Conservation (phyloP, 805 yeast species). For the Blastobotrys mokoenaii region DNA sequence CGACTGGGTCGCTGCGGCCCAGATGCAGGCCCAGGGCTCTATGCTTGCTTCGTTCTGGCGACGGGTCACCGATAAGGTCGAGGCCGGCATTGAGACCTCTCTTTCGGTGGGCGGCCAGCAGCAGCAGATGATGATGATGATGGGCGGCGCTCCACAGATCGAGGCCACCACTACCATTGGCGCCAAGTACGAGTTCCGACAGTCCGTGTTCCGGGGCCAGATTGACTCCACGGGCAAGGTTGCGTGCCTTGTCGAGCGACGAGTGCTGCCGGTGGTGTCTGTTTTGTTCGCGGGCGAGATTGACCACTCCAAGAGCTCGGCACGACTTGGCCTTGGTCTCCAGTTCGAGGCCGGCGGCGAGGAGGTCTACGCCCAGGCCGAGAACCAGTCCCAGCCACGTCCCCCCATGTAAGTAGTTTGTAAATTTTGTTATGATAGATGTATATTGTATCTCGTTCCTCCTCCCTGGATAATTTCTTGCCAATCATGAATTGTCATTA, state of each 20-base stretch:
- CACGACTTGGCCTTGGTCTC: constrained; percentile 86
- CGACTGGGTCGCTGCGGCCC: constrained; percentile 91
- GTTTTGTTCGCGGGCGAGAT: constrained; percentile 85
- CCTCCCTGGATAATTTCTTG: constrained; percentile 14
- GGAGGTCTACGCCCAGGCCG: constrained; percentile 56
- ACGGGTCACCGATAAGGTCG: constrained; percentile 84
- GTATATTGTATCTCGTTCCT: constrained; percentile 4
- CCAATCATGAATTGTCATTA: no score
- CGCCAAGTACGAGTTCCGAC: constrained; percentile 97
- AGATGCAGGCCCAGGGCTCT: constrained; percentile 88
- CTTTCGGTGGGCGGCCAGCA: constrained; percentile 21
- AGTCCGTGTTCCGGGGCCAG: constrained; percentile 91
- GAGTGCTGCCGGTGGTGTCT: constrained; percentile 85
- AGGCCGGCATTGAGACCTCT: constrained; percentile 35
- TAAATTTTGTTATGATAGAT: neutral
- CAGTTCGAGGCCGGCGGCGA: constrained; percentile 95
- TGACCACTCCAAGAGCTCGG: constrained; percentile 73
- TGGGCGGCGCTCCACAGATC: constrained; percentile 72
- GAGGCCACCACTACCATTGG: constrained; percentile 93
- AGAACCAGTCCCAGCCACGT: constrained; percentile 18
- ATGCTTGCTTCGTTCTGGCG: constrained; percentile 87
- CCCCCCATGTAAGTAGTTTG: constrained; percentile 20
- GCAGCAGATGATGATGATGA: constrained; percentile 67
- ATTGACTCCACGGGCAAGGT: constrained; percentile 88
- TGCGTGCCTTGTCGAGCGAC: constrained; percentile 82